Conservation (phyloP, 176 grass and related monocot genomes). For the Phoenix dactylifera region DNA sequence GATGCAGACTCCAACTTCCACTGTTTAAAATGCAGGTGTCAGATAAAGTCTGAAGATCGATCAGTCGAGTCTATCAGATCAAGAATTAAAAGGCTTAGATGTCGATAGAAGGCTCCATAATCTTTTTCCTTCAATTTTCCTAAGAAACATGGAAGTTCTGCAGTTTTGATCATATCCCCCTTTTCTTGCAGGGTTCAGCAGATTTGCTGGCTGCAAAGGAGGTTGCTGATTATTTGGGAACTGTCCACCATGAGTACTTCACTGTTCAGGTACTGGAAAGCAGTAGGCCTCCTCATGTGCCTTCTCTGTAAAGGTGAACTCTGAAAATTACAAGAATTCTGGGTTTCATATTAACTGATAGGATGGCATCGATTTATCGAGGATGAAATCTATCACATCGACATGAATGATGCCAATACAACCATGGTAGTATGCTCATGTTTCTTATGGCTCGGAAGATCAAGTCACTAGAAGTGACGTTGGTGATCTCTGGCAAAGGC, state of each 20-base stretch:
- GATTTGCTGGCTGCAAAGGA: conserved; percentile 73
- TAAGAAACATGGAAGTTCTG: not conserved
- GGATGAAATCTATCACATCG: conserved; percentile 82
- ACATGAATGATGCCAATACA: conserved; percentile 84
- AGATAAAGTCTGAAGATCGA: too few relatives aligned
- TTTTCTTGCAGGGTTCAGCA: conserved; percentile 53
- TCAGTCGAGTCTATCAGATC: too few relatives aligned
- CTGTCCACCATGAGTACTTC: conserved; percentile 89
- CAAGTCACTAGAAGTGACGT: conserved; percentile 83
- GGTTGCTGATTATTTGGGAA: conserved; percentile 76
- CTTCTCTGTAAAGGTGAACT: too few relatives aligned
- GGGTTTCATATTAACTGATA: not conserved
- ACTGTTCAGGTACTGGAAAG: conserved; percentile 60
- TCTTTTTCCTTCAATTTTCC: not conserved
- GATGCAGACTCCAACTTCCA: too few relatives aligned
- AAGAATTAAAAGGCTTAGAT: conserved; percentile 38
- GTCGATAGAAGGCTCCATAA: conserved; percentile 4
- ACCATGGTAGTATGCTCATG: conserved; percentile 92
- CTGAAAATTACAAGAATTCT: not conserved
- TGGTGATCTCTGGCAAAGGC: conserved; percentile 92
- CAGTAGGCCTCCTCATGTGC: too few relatives aligned
- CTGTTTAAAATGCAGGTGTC: too few relatives aligned
- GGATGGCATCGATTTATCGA: conserved; percentile 93
- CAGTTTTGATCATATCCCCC: not conserved
- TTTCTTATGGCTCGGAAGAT: conserved; percentile 96